Conservation (phyloP, 164 flowering plant species). For the Aristolochia contorta region DNA sequence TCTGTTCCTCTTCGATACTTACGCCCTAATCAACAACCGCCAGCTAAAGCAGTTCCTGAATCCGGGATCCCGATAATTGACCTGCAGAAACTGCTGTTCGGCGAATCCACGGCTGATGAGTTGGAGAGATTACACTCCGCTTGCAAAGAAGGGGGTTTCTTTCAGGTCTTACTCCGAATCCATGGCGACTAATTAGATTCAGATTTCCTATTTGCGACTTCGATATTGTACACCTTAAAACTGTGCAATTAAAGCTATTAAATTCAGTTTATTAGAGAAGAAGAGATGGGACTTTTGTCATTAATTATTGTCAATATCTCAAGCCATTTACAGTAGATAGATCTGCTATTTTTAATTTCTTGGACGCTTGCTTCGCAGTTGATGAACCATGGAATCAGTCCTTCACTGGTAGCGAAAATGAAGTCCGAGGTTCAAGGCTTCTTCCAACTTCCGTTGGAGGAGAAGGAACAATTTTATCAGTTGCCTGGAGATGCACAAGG, state of each 20-base stretch:
- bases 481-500: constrained; percentile 32
- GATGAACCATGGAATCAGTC: constrained; percentile 35
- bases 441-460: constrained; percentile 36
- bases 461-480: constrained; percentile 33
- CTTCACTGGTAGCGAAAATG: constrained; percentile 31
- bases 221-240: too few species aligned
- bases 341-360: not conserved
- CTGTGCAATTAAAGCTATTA: too few species aligned
- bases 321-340: too few species aligned
- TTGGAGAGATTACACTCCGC: constrained; percentile 29
- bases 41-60: not conserved
- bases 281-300: too few species aligned
- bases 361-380: constrained; percentile 16
- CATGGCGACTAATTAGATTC: too few species aligned
- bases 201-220: too few species aligned
- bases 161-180: constrained; percentile 18
- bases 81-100: constrained; percentile 14
- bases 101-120: constrained; percentile 18
- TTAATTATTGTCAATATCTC: too few species aligned
- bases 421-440: constrained; percentile 27
- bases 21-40: constrained; percentile 17
- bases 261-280: too few species aligned
- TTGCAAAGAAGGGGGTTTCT: constrained; percentile 37
- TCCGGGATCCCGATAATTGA: constrained; percentile 27
- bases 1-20: constrained; percentile 31